Base-by-base conservation (phyloP, 345 rosid species). In the Citrus hindsii region DNA sequence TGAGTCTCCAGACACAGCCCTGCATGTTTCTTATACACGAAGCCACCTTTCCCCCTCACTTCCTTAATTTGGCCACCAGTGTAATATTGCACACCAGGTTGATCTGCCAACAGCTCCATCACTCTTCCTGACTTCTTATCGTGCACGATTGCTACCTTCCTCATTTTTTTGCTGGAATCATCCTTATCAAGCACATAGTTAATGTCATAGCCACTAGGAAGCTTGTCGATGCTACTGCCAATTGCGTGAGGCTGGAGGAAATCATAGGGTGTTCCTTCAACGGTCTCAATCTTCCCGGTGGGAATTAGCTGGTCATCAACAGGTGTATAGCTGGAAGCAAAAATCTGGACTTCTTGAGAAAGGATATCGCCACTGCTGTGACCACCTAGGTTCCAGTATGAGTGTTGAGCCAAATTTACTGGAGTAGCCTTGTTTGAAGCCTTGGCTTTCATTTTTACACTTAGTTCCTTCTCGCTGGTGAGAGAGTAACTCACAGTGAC, bases 301-400 rank as follows among this genome's bases (percentile, higher is more conserved):
- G 99, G 97, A 66, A 95, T 91, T 24, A 89, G 88, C 16, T 87
- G 33, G 68, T 79, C 76, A 62, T 95, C 91, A 1, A 88, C 84
- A 0, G 97, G 92, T 4, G 94, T 89, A 82, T 90, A 90, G 6
- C 46, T 70, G 51, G 97, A 90, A 10, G 86, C 95, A 3, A 89
- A 87, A 37, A 95, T 85, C 76, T 88, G 92, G 58, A 95, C 75
- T 63, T 90, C 82, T 56, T 93, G 81, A 3, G 93, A 89, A 42
- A 95, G 78, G 77, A 95, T 90, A 65, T 90, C 89, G 0, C 96
- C 97, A 6, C 88, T 83, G 72, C 78, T 79, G 75, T 93, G 97
- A 59, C 97, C 95, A 27, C 93, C 96, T 14, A 95, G 89, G 85
- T 95, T 95, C 96, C 94, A 95, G 73, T 90, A 95, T 38, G 90